Percentiles rank a stretch among this genome's conserved stretches.
phyloP scores from a whole-genome alignment of 2,329 filamentous ascomycete genomes.

The Thermomyces lanuginosus region DNA sequence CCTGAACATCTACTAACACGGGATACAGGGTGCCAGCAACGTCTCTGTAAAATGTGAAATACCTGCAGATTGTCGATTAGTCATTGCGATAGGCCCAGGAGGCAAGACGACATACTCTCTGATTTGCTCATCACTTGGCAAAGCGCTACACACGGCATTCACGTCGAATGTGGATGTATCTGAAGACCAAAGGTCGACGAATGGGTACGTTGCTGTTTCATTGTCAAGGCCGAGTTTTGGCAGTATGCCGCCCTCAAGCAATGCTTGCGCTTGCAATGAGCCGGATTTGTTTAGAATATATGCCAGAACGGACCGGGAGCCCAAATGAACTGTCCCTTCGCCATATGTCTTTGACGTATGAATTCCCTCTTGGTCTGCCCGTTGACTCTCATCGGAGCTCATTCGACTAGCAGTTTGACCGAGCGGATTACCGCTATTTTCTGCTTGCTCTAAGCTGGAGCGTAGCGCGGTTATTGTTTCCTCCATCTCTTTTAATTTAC shows the following conservation, averaged over 20 bases:
- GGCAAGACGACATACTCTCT: conserved; percentile 17
- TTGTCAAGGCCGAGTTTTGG: conserved; percentile 48
- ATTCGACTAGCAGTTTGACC: conserved; percentile 14
- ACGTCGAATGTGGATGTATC: conserved; percentile 43
- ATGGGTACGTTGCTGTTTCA: conserved; percentile 48
- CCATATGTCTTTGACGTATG: conserved; percentile 44
- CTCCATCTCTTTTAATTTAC: conserved; percentile 28
- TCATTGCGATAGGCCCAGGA: not conserved
- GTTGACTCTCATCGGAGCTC: conserved; percentile 8
- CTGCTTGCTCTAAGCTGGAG: conserved; percentile 22
- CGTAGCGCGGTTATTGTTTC: conserved; percentile 24
- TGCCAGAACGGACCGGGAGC: conserved; percentile 45
- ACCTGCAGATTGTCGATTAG: conserved; percentile 17
- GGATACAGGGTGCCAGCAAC: conserved; percentile 45
- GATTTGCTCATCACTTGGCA: conserved; percentile 43
- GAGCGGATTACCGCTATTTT: conserved; percentile 12
- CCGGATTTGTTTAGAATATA: conserved; percentile 41
- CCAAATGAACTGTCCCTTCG: conserved; percentile 45
- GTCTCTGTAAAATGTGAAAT: conserved; percentile 42
- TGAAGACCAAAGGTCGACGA: conserved; percentile 48
- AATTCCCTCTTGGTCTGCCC: conserved; percentile 34
- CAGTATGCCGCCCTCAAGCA: conserved; percentile 45
- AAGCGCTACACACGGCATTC: conserved; percentile 40
- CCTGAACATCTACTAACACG: conserved; percentile 39
- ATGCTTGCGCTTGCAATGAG: conserved; percentile 33